phyloP scores from a whole-genome alignment of 2,329 filamentous ascomycete species.

The Lojkania enalia region DNA sequence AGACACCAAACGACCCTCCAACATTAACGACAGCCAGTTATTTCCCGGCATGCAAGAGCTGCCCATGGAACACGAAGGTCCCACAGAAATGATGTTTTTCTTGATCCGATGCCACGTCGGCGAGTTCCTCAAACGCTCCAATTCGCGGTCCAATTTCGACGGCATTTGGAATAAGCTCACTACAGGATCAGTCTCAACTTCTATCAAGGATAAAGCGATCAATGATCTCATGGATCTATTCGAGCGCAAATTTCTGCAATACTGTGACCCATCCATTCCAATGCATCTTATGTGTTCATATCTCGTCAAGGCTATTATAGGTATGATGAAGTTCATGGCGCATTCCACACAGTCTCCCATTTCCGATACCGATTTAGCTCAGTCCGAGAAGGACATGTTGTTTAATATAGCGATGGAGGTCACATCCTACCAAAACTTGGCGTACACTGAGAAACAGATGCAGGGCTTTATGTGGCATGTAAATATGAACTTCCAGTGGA shows the following conservation, averaged over 20 bases:
- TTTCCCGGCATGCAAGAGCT: constrained; percentile 49
- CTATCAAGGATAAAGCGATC: constrained; percentile 39
- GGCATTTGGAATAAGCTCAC: constrained; percentile 30
- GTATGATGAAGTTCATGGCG: constrained; percentile 49
- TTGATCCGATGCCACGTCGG: constrained; percentile 49
- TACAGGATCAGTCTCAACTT: constrained; percentile 20
- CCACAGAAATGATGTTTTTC: constrained; percentile 56
- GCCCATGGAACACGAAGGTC: constrained; percentile 46
- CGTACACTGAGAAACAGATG: constrained; percentile 44
- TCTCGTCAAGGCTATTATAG: constrained; percentile 50
- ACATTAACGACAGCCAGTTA: constrained; percentile 58
- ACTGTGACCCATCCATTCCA: constrained; percentile 42
- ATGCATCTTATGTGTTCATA: constrained; percentile 51
- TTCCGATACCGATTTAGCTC: constrained; percentile 31
- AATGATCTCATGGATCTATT: constrained; percentile 48
- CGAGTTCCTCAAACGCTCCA: constrained; percentile 39
- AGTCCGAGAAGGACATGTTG: constrained; percentile 44
- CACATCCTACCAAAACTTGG: constrained; percentile 47
- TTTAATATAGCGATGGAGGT: constrained; percentile 49
- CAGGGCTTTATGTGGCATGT: constrained; percentile 53
- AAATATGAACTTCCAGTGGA: constrained; percentile 56
- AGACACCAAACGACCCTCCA: constrained; percentile 55
- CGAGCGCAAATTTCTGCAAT: constrained; percentile 45
- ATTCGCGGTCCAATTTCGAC: constrained; percentile 21
- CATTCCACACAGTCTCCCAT: constrained; percentile 49